Conservation (phyloP, 768 basidiomycete species). For the Suillus fuscotomentosus region DNA sequence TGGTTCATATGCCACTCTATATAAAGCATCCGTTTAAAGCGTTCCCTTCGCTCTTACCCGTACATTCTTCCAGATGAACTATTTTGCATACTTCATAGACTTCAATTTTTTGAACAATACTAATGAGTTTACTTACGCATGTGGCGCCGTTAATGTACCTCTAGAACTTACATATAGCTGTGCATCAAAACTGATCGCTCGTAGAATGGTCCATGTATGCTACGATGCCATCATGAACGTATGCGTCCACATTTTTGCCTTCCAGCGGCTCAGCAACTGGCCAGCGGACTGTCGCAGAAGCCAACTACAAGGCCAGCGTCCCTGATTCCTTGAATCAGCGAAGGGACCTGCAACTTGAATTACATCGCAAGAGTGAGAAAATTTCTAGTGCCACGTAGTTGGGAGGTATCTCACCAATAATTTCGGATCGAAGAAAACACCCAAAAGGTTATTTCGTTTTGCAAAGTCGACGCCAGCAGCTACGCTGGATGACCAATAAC, state of each 20-base stretch:
- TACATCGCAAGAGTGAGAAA: constrained; percentile 15
- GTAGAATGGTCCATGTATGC: constrained; percentile 64
- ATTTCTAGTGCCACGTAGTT: constrained; percentile 8
- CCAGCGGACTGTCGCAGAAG: constrained; percentile 64
- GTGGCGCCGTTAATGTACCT: constrained; percentile 17
- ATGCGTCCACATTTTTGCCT: constrained; percentile 62
- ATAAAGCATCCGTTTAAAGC: constrained; percentile 61
- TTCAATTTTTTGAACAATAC: constrained; percentile 10
- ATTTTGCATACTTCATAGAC: constrained; percentile 18
- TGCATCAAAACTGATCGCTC: constrained; percentile 40
- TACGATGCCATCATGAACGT: constrained; percentile 61
- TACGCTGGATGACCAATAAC: constrained; percentile 62
- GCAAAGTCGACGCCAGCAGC: constrained; percentile 93
- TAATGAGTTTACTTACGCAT: constrained; percentile 16
- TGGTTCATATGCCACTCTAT: constrained; percentile 68
- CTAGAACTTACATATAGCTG: constrained; percentile 23
- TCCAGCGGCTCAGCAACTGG: constrained; percentile 38
- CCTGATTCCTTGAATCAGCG: constrained; percentile 83
- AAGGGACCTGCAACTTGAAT: constrained; percentile 79
- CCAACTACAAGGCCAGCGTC: constrained; percentile 88
- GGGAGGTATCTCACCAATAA: constrained; percentile 61
- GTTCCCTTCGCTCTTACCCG: neutral
- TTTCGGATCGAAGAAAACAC: constrained; percentile 84
- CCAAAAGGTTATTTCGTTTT: constrained; percentile 87
- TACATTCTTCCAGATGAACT: constrained; percentile 14